Evolutionary conservation across 306 rosid species (phyloP), one percentile per base, ranked within the genome.

Genomic region (Rosa multiflora): DNA sequence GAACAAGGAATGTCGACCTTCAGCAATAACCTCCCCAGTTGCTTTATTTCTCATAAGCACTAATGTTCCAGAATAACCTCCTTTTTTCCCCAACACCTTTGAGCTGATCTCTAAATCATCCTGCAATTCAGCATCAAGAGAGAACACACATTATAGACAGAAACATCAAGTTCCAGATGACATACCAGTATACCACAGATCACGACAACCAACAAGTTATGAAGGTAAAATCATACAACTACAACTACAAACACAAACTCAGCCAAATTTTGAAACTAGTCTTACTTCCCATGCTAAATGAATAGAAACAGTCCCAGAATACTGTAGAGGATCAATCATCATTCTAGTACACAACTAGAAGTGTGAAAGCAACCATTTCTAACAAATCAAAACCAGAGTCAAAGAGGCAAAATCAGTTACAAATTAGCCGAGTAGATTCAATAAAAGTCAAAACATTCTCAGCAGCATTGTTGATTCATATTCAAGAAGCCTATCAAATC

Each of bases 1-100:
- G 71, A 91, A 93, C 79, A 93, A 87, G 9, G 98, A 93, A 87
- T 91, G 98, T n/a, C 99, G 89, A 43, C 99, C 99, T 89, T 93
- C 97, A 47, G 99, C 98, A 63, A 95, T 88, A 63, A 93, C 72
- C 72, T 95, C 98, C 63, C 98, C 97, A 0, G 96, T 93, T 40
- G 84, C 87, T 85, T 92, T 93, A 79, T 91, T 95, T 82, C 85
- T 91, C 18, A 95, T 29, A 72, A 86, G 78, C 78, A 95, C 96
- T 49, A 83, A 11, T 4, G 97, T 91, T 78, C 96, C 99, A 21
- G 87, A 83, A 78, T 91, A 93, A 55, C 97, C 88, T 70, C 92
- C 96, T 82, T 67, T 88, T 82, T 84, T 82, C 79, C 98, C 98
- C 49, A 95, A 87, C 47, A 90, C 82, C 86, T 83, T 80, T 21